Percentiles rank a stretch among this genome's conserved stretches.
Conservation (phyloP, 441 rosid species). For the Dalechampia spathulata region DNA sequence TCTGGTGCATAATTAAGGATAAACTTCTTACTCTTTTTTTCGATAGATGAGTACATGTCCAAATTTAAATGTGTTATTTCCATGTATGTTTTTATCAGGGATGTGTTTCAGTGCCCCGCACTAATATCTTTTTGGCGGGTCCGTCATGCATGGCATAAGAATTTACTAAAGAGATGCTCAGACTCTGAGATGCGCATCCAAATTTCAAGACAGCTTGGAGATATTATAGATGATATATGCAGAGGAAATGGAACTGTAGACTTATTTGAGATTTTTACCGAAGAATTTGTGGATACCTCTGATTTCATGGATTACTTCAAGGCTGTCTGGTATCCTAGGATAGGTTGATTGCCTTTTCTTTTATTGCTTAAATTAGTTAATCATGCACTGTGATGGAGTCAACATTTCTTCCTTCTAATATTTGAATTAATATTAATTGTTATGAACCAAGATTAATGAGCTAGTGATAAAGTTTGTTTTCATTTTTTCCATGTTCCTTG, state of each 20-base stretch:
- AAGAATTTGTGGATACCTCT: slow-evolving; percentile 47
- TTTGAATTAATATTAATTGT: too few relatives aligned
- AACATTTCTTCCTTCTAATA: slow-evolving; percentile 1
- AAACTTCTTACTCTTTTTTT: neutral
- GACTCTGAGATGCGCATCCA: slow-evolving; percentile 46
- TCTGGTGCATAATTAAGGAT: neutral
- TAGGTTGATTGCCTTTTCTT: slow-evolving; percentile 38
- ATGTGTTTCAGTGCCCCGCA: slow-evolving; percentile 84
- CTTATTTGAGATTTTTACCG: slow-evolving; percentile 47
- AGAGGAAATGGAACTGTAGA: slow-evolving; percentile 41
- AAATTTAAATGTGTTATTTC: slow-evolving; percentile 10
- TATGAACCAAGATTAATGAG: too few relatives aligned
- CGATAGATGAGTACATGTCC: neutral
- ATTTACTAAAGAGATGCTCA: slow-evolving; percentile 65
- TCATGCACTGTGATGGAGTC: slow-evolving; percentile 3
- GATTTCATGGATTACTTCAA: slow-evolving; percentile 77
- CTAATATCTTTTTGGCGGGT: slow-evolving; percentile 78
- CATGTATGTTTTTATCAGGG: slow-evolving; percentile 45
- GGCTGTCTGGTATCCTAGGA: slow-evolving; percentile 73
- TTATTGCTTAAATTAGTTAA: neutral
- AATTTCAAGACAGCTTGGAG: slow-evolving; percentile 55
- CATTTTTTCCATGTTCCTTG: too few relatives aligned
- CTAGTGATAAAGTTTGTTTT: too few relatives aligned
- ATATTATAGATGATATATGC: slow-evolving; percentile 52
- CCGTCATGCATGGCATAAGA: slow-evolving; percentile 85